Base-by-base conservation (phyloP, 495 filamentous ascomycete genomes). In the Neurospora sp. region DNA sequence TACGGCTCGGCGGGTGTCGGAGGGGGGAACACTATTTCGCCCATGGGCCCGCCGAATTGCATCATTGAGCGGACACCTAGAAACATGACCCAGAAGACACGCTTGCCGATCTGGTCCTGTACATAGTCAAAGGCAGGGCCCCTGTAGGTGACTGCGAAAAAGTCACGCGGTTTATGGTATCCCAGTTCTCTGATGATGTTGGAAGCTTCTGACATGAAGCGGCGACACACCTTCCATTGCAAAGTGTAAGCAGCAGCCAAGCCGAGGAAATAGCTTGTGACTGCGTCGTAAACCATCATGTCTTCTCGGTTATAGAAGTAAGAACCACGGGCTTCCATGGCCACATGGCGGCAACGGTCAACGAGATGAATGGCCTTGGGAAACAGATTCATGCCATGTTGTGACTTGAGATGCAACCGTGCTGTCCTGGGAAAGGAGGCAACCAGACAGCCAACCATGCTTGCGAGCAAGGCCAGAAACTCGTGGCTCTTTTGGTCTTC, bases 371-470 rank as follows among this genome's bases (percentile, higher is more conserved):
- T 87, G 27, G 92, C 90, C 42, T 89, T 91, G 4, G 91, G 91
- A 73, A 89, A 92, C 44, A 87, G 73, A 12, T 83, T 77, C 59
- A 89, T 85, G 69, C 83, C 83, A 39, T 83, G 77, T 72, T 83
- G 80, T 0, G 88, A 84, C 74, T 90, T 91, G 73, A 96, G 83
- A 72, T 92, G 91, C 31, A 89, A 77, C 72, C 89, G 86, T 2
- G 91, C 92, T 73, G 90, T 89, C n/a, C 93, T 84, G 4, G 94
- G 94, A 75, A 94, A 96, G 0, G 92, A 94, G 2, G 92, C 90
- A 5, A 93, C 92, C 12, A 96, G 79, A 6, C 82, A 81, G 5
- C 89, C 92, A 69, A 96, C 87, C 93, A 96, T 96, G 59, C 92
- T 91, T 7, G 93, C 91, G 22, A 95, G 79, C 40, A 97, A 82